Evolutionary conservation across 371 early-diverging fungal species (phyloP), one percentile per base, ranked within the genome.

Genomic region (Lichtheimia ramosa): DNA sequence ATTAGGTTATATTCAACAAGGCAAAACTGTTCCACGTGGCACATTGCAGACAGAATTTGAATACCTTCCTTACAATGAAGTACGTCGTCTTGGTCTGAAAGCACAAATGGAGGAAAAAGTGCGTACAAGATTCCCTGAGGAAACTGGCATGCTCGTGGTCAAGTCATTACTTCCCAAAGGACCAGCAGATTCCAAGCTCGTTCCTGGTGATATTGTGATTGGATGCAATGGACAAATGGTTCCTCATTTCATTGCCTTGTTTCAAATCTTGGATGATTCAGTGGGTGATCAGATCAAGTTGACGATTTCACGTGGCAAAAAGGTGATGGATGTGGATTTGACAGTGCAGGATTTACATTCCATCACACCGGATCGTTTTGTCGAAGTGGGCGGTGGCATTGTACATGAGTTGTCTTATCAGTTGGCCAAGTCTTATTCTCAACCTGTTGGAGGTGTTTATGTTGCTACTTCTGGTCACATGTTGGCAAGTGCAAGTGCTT

Each of bases 341-440:
- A 55, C 48, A 3, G 79, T 90, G 1, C 89, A 92, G 63, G 93
- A 95, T 66, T 69, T 96, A 57, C 90, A 93, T 60, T 63, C 76
- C 8, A 82, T 91, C 60, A 89, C 92, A 20, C 92, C 92, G 1
- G 71, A 79, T 63, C 69, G 79, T 21, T 86, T 84, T 59, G 77
- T 95, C 7, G 92, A 94, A 66, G 77, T 94, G 15, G 95, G 96
- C 49, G 96, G 95, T 48, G 88, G 85, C 18, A 83, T 88, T 40
- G 82, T 94, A 40, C 89, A 94, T 67, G 83, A 92, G 53, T 73
- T 94, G 15, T 88, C 89, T 20, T 95, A 92, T 64, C 93, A 93
- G 70, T 76, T 94, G 21, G 94, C 94, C 0, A 83, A 89, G 55
- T 81, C 81, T 15, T 91, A 85, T 66, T 80, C 80, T 13, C 83